Conservation (phyloP, 2,329 filamentous ascomycete species). For the Calonectria pseudoreteaudii region DNA sequence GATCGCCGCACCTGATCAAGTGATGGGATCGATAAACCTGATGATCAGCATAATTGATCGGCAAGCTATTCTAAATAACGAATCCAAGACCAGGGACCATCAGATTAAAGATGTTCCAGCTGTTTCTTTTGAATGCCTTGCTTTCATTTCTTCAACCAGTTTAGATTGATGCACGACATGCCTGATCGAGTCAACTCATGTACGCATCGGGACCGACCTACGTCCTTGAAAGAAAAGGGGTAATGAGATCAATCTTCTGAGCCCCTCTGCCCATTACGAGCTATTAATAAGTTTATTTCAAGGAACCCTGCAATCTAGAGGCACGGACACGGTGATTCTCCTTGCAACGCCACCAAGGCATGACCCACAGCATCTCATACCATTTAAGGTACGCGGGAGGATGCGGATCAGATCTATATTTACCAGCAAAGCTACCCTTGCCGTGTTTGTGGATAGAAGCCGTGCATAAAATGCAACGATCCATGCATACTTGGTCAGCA, state of each 20-base stretch:
- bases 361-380: background rate
- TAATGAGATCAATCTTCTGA: background rate
- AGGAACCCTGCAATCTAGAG: background rate
- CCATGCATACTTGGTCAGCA: background rate
- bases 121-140: background rate
- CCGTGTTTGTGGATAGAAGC: background rate
- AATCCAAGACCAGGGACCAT: background rate
- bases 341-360: background rate
- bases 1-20: background rate
- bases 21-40: background rate
- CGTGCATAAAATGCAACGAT: background rate
- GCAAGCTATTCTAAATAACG: background rate
- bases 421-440: background rate
- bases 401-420: background rate
- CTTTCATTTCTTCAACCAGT: background rate
- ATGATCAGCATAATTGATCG: background rate
- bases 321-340: background rate
- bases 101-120: background rate
- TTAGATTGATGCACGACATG: accelerated
- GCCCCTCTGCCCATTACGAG: background rate
- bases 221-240: background rate
- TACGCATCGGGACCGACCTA: background rate
- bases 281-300: background rate
- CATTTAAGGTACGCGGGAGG: background rate
- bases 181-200: background rate